Evolutionary conservation across 2,329 filamentous ascomycete species (phyloP).

Genomic region (Mycogone perniciosa): DNA sequence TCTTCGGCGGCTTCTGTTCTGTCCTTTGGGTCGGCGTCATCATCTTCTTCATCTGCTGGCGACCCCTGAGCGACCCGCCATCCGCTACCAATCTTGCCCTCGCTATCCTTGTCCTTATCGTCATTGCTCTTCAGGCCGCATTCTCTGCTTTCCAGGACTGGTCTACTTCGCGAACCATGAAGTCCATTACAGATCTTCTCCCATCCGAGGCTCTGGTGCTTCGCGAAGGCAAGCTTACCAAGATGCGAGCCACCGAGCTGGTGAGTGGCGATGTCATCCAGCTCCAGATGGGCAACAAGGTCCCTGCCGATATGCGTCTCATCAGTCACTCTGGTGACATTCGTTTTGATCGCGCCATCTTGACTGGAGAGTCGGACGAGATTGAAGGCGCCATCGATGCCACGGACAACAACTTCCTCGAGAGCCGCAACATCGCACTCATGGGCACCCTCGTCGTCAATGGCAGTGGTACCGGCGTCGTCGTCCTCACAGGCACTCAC

Average conservation of each 20-base stretch:
- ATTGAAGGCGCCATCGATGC: slow-evolving; percentile 34
- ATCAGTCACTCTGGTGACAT: slow-evolving; percentile 35
- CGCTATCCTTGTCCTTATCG: slow-evolving; percentile 40
- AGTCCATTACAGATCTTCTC: slow-evolving; percentile 39
- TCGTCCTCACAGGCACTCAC: slow-evolving; percentile 33
- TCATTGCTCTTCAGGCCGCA: slow-evolving; percentile 39
- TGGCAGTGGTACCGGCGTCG: slow-evolving; percentile 33
- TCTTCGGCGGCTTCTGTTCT: slow-evolving; percentile 43
- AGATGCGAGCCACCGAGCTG: slow-evolving; percentile 35
- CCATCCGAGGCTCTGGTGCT: slow-evolving; percentile 38
- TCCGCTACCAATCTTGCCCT: slow-evolving; percentile 38
- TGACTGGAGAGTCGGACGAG: slow-evolving; percentile 38
- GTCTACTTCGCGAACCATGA: slow-evolving; percentile 41
- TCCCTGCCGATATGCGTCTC: slow-evolving; percentile 42
- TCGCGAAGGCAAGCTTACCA: slow-evolving; percentile 37
- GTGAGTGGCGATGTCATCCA: slow-evolving; percentile 42
- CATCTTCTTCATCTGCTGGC: slow-evolving; percentile 44
- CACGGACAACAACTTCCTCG: slow-evolving; percentile 36
- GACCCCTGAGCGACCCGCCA: slow-evolving; percentile 39
- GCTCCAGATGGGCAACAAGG: slow-evolving; percentile 40
- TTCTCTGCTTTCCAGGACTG: slow-evolving; percentile 44
- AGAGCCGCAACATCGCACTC: slow-evolving; percentile 37
- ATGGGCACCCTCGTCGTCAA: slow-evolving; percentile 39
- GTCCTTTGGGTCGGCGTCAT: slow-evolving; percentile 41
- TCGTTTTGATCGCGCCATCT: slow-evolving; percentile 35